Conservation (phyloP, 345 rosid species). For the Gossypium herbaceum region DNA sequence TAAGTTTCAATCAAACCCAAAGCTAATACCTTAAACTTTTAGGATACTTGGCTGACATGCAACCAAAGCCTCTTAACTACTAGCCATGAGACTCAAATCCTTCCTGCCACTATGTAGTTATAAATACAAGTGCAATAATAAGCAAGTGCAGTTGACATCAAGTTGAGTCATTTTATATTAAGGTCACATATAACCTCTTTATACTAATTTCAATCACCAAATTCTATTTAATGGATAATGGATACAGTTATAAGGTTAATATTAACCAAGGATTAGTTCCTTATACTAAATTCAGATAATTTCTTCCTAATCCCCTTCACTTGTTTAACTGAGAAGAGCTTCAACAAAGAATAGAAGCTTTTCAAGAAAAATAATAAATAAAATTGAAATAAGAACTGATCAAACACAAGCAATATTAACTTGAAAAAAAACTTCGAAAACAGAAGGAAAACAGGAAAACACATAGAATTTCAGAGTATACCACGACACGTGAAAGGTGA, state of each 20-base stretch:
- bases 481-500: constrained; percentile 54
- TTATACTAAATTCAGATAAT: no score
- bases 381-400: background rate
- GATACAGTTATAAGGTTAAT: background rate
- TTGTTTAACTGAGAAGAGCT: no score
- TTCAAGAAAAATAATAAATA: background rate
- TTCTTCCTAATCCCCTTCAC: no score
- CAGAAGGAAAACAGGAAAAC: constrained; percentile 1
- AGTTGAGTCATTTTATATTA: background rate
- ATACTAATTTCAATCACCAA: background rate
- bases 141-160: background rate
- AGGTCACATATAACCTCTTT: background rate
- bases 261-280: no score
- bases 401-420: background rate
- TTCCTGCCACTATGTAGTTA: background rate
- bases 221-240: background rate
- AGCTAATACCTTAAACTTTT: background rate
- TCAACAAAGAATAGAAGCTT: no score
- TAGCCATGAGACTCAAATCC: background rate
- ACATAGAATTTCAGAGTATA: constrained; percentile 16
- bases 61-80: background rate
- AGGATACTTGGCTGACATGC: background rate
- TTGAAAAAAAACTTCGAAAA: background rate
- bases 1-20: background rate
- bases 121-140: background rate